Evolutionary conservation across 495 filamentous ascomycete genomes (phyloP).

Genomic region (Pseudoneurospora amorphoporcata): DNA sequence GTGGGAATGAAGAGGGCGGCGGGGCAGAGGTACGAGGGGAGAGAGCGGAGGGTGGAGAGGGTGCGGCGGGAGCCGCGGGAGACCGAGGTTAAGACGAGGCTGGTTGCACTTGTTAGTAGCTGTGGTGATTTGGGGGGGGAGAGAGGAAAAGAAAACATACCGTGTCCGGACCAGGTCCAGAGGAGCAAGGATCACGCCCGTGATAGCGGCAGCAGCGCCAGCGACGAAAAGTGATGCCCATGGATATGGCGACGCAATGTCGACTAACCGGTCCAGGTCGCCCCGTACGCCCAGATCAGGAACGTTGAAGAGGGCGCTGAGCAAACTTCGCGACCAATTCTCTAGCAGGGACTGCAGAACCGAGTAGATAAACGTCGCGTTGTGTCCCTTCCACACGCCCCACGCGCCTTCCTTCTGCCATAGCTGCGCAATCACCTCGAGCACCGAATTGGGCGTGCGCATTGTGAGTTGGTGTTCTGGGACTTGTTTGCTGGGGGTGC

Average conservation of each 20-base stretch:
- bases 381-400: conserved; percentile 91
- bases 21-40: conserved; percentile 70
- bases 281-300: conserved; percentile 62
- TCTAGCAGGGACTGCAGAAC: conserved; percentile 77
- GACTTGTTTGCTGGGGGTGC: conserved; percentile 16
- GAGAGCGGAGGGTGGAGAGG: conserved; percentile 57
- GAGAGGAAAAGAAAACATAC: conserved; percentile 21
- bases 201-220: conserved; percentile 69
- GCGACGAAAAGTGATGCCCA: conserved; percentile 65
- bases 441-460: conserved; percentile 59
- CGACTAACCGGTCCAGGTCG: conserved; percentile 39
- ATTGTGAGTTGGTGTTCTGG: conserved; percentile 55
- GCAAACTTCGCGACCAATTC: conserved; percentile 71
- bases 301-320: conserved; percentile 73
- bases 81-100: conserved; percentile 70
- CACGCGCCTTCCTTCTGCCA: conserved; percentile 85
- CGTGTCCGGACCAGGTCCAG: conserved; percentile 85
- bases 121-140: background rate
- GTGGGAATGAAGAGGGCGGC: conserved; percentile 64
- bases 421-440: conserved; percentile 69
- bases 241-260: conserved; percentile 61
- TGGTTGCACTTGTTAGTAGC: conserved; percentile 15
- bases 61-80: conserved; percentile 62
- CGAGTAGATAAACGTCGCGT: conserved; percentile 80
- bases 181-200: conserved; percentile 70